Evolutionary conservation across 2,329 filamentous ascomycete genomes (phyloP).

Genomic region (Purpureocillium lavendulum): DNA sequence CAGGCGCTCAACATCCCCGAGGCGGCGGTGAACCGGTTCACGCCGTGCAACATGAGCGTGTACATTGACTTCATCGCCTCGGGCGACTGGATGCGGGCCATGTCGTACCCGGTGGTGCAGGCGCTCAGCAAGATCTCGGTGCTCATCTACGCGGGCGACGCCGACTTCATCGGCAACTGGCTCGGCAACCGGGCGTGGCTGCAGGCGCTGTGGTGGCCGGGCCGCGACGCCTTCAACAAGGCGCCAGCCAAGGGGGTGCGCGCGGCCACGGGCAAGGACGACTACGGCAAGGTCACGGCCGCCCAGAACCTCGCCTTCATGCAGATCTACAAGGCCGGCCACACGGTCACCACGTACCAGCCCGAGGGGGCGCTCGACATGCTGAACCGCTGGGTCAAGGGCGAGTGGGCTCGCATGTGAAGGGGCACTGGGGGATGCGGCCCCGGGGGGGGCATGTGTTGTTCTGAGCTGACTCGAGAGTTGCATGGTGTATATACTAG

Average conservation of each 20-base stretch:
- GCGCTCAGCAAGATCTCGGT: constrained; percentile 88
- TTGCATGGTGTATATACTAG: no score
- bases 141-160: constrained; percentile 84
- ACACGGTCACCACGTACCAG: constrained; percentile 97
- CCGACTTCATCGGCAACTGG: constrained; percentile 93
- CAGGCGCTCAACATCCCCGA: constrained; percentile 83
- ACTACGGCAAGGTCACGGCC: constrained; percentile 72
- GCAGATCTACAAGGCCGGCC: constrained; percentile 77
- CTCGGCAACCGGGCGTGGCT: constrained; percentile 95
- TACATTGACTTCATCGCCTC: constrained; percentile 82
- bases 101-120: constrained; percentile 78
- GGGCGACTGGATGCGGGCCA: constrained; percentile 98
- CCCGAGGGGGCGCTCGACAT: constrained; percentile 82
- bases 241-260: constrained; percentile 62
- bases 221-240: constrained; percentile 70
- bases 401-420: constrained; percentile 7
- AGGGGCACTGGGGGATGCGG: not conserved
- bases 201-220: constrained; percentile 85
- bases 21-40: constrained; percentile 78
- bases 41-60: constrained; percentile 95
- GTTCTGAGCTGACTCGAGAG: no score
- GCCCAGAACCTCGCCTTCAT: constrained; percentile 92
- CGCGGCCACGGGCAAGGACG: constrained; percentile 32
- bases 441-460: no score
- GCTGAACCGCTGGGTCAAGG: constrained; percentile 77